These are phyloP conservation scores for Nakaseomyces kungkrabaensis DNA, from an alignment of 1,139 yeast species.

Conservation along the genomic window DNA sequence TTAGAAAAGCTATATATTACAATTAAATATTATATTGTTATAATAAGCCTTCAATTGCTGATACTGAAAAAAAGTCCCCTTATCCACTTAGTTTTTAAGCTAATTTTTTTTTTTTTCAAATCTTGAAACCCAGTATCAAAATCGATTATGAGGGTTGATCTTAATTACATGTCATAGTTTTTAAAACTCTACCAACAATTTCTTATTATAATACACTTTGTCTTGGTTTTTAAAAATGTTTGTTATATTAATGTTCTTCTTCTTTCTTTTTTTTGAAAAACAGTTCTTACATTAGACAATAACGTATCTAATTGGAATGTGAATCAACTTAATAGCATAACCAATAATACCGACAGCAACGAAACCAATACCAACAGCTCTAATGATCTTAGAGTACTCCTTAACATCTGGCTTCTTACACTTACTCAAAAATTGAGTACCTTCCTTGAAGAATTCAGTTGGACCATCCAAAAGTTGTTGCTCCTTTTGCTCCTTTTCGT, in stretches of 20 bases:
- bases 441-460: slow-evolving; percentile 82
- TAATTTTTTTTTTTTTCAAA: background rate
- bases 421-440: slow-evolving; percentile 74
- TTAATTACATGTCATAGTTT: too few relatives aligned
- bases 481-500: slow-evolving; percentile 13
- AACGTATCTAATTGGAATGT: slow-evolving; percentile 94
- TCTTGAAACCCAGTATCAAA: background rate
- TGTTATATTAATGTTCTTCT: background rate
- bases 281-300: slow-evolving; percentile 60
- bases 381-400: slow-evolving; percentile 79
- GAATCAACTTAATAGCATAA: slow-evolving; percentile 86
- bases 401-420: slow-evolving; percentile 89
- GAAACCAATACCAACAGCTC: slow-evolving; percentile 96
- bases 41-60: background rate
- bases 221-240: background rate
- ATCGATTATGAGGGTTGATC: background rate
- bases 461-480: slow-evolving; percentile 65
- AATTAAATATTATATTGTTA: background rate
- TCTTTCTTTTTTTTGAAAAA: background rate
- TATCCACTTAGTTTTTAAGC: background rate
- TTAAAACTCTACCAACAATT: too few relatives aligned
- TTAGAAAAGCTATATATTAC: background rate
- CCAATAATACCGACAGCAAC: slow-evolving; percentile 97
- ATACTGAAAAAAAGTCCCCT: background rate
- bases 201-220: too few relatives aligned